Base-by-base conservation (phyloP, 768 basidiomycete species). In the Sarcodon aspratus region DNA sequence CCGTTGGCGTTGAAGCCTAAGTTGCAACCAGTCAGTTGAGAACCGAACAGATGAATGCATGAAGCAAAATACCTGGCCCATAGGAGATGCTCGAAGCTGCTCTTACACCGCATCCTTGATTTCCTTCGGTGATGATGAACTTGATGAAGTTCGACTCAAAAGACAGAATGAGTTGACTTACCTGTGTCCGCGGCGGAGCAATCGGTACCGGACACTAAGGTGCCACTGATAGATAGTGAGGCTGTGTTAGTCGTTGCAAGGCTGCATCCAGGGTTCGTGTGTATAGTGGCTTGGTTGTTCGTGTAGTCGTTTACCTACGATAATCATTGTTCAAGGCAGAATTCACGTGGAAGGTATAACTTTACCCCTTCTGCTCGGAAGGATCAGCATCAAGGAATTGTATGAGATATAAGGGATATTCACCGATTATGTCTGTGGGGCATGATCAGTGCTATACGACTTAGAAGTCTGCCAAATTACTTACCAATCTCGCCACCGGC, bases 251-350 rank as follows among this genome's bases (percentile, higher is more conserved):
- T 62, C 11, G 73, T 71, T 9, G 81, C 55, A 43, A 92, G 67
- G 6, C 66, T 69, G 61, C 89, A 92, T 7, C 88, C 90, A 37
- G 74, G 62, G 49, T 71, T 71, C 6, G 88, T 89, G 60, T 92
- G 89, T 37, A 92, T 75, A 10, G 87, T 90, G 11, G 82, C 82
- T 63, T 91, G 87, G 61, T 89, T 83, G 55, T 79, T 75, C 31
- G 82, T 85, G 60, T 87, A 85, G 55, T 87, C 75, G 55, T 85
- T 75, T 13, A 92, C 87, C 89, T 63, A 91, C 89, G 11, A 91
- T 63, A 54, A 90, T 27, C 21, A 27, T 27, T 27, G 5, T 27
- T 27, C 21, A 27, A 27, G 21, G 21, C 21, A 3, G 21, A 27
- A 27, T 27, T 5, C 5, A 27, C 21, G 21, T 27, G 21, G 21